Base-by-base conservation (phyloP, 345 rosid genomes). In the Turnera subulata region DNA sequence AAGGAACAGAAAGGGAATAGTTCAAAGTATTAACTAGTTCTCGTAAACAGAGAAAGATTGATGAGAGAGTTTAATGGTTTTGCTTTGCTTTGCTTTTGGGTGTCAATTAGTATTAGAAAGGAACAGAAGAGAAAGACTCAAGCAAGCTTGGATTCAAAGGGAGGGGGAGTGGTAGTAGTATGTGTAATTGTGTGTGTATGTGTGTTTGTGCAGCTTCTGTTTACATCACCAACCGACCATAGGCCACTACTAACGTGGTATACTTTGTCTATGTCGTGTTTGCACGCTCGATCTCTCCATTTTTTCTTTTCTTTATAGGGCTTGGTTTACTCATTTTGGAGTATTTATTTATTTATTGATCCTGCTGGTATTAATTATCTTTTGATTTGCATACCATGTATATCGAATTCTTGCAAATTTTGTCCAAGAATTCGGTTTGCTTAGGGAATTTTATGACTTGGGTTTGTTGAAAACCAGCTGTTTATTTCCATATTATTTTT, bases 221-320 rank as follows among this genome's bases (percentile, higher is more conserved):
- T n/a, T 23, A 50, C 46, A 60, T 47, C 66, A 80, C 86, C 95
- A 84, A 77, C 93, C 88, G 86, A 82, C 91, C 83, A 78, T 55
- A 60, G 68, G 73, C 56, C 79, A 50, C 29, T 35, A 51, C 62
- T 51, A 85, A 87, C 86, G 84, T 82, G 86, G 76, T 54, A 33
- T 61, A 66, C 83, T 82, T 78, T 62, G 75, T 60, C 61, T 16
- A 46, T 70, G 94, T 88, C 96, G 88, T 85, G 91, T 77, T 67
- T 65, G 96, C 94, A 85, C 96, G 96, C 80, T 65, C 78, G 53
- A 49, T 63, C 48, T 49, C 23, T 61, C 6, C 40, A 25, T 44
- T 6, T 14, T 16, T 29, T 14, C 20, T 37, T 49, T 35, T 22
- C 18, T 9, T 4, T 19, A 22, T 45, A 35, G 8, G 12, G 5